Evolutionary conservation across 306 rosid genomes (phyloP).

Genomic region (Fragaria ananassa): DNA sequence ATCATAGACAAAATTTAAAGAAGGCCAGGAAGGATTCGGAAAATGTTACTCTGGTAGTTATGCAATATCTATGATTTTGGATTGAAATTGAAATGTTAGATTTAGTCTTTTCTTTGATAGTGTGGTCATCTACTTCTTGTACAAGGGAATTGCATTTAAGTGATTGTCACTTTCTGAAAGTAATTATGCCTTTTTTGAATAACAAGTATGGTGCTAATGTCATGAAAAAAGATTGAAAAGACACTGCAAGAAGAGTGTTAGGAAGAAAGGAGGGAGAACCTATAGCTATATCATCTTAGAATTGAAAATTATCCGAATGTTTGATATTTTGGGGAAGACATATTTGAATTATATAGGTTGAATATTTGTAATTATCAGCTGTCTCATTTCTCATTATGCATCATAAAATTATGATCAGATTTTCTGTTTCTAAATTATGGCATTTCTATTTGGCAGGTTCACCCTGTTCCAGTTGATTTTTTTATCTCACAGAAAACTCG

Average conservation of each 20-base stretch:
- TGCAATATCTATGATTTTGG: slow-evolving; percentile 13
- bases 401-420: slow-evolving; percentile 7
- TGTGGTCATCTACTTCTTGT: background rate
- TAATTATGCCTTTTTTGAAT: background rate
- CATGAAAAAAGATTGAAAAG: slow-evolving; percentile 5
- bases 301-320: slow-evolving; percentile 9
- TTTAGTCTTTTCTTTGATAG: background rate
- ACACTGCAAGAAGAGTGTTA: slow-evolving; percentile 11
- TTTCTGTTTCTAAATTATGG: slow-evolving; percentile 13
- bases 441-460: slow-evolving; percentile 37
- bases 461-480: slow-evolving; percentile 84
- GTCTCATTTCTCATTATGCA: slow-evolving; percentile 20
- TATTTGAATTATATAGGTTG: background rate
- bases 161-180: slow-evolving; percentile 1
- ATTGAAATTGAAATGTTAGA: background rate
- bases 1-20: slow-evolving; percentile 52
- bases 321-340: background rate
- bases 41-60: slow-evolving; percentile 47
- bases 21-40: slow-evolving; percentile 53
- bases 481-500: slow-evolving; percentile 55
- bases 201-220: background rate
- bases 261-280: slow-evolving; percentile 27
- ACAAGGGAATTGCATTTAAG: slow-evolving; percentile 17
- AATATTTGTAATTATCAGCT: slow-evolving; percentile 5
- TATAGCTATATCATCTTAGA: slow-evolving; percentile 22